Evolutionary conservation across 1,284 basidiomycete species (phyloP).

Genomic region (Leccinum pachyderme): DNA sequence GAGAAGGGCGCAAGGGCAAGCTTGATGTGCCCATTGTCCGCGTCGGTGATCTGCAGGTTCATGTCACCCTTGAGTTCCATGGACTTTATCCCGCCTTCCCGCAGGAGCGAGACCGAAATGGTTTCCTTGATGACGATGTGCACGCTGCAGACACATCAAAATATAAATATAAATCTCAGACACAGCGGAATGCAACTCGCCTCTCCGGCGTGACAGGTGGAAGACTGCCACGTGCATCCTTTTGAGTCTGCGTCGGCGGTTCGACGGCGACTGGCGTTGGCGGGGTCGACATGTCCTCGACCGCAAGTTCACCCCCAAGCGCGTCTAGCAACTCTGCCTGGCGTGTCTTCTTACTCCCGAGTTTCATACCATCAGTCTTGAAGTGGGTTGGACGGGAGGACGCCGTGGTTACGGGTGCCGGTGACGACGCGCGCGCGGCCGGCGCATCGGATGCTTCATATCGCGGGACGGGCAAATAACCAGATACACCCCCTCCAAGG

Average conservation of each 20-base stretch:
- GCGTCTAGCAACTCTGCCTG: constrained; percentile 86
- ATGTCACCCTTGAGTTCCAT: constrained; percentile 95
- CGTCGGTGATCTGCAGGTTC: constrained; percentile 85
- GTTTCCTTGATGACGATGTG: constrained; percentile 87
- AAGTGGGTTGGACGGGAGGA: constrained; percentile 71
- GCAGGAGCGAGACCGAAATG: constrained; percentile 76
- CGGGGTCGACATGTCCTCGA: constrained; percentile 58
- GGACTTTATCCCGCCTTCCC: constrained; percentile 88
- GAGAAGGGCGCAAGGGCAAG: constrained; percentile 64
- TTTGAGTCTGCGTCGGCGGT: constrained; percentile 44
- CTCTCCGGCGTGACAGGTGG: constrained; percentile 79
- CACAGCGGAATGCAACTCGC: constrained; percentile 39
- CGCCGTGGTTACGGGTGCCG: constrained; percentile 40
- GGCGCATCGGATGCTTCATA: constrained; percentile 61
- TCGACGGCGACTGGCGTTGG: constrained; percentile 51
- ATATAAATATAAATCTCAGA: no score
- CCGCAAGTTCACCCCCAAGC: constrained; percentile 74
- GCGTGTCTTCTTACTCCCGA: constrained; percentile 91
- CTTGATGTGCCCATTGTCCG: constrained; percentile 73
- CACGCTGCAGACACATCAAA: constrained; percentile 51
- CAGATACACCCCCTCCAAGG: constrained; percentile 61
- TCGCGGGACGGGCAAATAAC: constrained; percentile 69
- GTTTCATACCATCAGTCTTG: constrained; percentile 96
- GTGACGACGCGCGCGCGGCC: constrained; percentile 47
- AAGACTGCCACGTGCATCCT: constrained; percentile 56